These are phyloP conservation scores for Eucalyptus cloeziana DNA, from an alignment of 345 rosid genomes.

Conservation along the genomic window DNA sequence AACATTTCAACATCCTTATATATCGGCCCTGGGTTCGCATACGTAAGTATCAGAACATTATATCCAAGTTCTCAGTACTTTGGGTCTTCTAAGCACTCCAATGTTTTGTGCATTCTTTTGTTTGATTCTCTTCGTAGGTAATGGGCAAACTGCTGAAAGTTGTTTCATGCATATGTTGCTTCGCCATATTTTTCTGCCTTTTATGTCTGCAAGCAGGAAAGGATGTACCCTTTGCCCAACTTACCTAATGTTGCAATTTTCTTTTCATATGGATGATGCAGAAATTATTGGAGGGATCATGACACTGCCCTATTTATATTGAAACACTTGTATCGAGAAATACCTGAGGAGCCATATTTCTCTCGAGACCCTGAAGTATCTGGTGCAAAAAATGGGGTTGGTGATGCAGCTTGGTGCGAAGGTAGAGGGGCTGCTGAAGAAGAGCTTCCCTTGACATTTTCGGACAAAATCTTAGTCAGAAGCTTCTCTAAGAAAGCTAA, in stretches of 20 bases:
- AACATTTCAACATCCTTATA: slow-evolving; percentile 89
- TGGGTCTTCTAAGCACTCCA: neutral
- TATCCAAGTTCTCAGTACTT: neutral
- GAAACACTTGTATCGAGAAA: slow-evolving; percentile 68
- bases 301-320: slow-evolving; percentile 92
- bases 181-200: neutral
- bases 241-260: neutral
- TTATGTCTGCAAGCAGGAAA: neutral
- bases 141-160: neutral
- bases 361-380: slow-evolving; percentile 5
- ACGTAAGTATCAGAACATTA: slow-evolving; percentile 42
- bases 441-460: slow-evolving; percentile 79
- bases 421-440: slow-evolving; percentile 36
- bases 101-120: neutral
- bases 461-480: slow-evolving; percentile 25
- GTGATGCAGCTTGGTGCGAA: slow-evolving; percentile 30
- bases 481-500: slow-evolving; percentile 55
- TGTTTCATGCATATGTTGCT: neutral
- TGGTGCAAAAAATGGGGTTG: slow-evolving; percentile 14
- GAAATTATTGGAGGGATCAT: slow-evolving; percentile 95
- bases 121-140: neutral
- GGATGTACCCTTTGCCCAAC: neutral
- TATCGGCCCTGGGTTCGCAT: slow-evolving; percentile 90
- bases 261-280: slow-evolving; percentile 8
- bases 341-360: slow-evolving; percentile 45